Conservation (phyloP, 768 basidiomycete species). For the Mycena polygramma region DNA sequence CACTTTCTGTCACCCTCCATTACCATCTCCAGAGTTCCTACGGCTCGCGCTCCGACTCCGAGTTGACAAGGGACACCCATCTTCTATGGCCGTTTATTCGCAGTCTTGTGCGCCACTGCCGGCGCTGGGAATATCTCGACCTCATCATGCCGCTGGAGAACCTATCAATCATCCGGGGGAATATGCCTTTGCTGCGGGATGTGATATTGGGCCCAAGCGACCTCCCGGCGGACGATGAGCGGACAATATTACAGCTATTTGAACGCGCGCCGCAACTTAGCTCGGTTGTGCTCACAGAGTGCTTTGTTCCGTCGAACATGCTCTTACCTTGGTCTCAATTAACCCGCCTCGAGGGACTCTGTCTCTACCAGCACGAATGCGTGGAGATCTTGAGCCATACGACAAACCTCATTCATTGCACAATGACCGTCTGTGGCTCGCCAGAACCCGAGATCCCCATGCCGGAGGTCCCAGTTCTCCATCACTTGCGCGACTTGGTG, state of each 20-base stretch:
- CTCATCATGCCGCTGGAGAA: not conserved
- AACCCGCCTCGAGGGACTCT: not conserved
- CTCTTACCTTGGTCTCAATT: conserved; percentile 17
- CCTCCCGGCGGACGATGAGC: not conserved
- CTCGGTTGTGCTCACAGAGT: not conserved
- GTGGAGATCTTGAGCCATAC: not conserved
- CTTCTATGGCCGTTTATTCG: not conserved
- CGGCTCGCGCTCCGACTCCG: not conserved
- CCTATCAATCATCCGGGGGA: not conserved
- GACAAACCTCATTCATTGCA: not conserved
- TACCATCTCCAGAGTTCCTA: not conserved
- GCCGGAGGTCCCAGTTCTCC: not conserved
- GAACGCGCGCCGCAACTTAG: conserved; percentile 7
- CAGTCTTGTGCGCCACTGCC: not conserved
- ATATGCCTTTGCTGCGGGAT: conserved; percentile 21
- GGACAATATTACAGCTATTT: not conserved
- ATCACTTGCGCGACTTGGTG: not conserved
- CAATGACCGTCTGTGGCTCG: not conserved
- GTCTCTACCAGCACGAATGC: conserved; percentile 11
- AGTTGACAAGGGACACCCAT: not conserved
- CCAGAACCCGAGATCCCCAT: not conserved
- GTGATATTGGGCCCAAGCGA: conserved; percentile 17
- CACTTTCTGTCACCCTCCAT: conserved; percentile 13
- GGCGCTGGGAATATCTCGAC: conserved; percentile 17
- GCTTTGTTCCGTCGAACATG: conserved; percentile 4